Conservation (phyloP, 495 filamentous ascomycete species). For the Amorphotheca resinae region DNA sequence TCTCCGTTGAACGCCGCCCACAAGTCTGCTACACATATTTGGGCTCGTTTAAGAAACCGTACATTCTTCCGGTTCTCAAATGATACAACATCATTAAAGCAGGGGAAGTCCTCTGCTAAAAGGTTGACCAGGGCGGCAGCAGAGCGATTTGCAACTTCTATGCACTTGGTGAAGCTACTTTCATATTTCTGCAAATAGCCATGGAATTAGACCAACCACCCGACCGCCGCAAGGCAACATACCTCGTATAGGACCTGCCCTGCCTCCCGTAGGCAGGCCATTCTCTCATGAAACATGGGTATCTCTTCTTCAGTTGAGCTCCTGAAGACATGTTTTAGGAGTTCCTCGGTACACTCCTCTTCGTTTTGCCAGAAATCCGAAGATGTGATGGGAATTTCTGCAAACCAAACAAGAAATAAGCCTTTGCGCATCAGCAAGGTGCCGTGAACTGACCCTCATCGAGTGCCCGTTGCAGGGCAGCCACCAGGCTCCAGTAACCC, state of each 20-base stretch:
- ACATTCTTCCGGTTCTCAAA: slow-evolving; percentile 59
- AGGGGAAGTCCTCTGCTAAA: slow-evolving; percentile 64
- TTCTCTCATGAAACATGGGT: slow-evolving; percentile 66
- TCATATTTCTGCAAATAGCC: slow-evolving; percentile 54
- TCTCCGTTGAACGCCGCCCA: slow-evolving; percentile 89
- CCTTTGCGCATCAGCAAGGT: slow-evolving; percentile 1
- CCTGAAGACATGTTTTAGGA: slow-evolving; percentile 68
- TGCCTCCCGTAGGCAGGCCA: slow-evolving; percentile 73
- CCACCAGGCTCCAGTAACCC: slow-evolving; percentile 91
- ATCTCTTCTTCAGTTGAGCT: slow-evolving; percentile 80
- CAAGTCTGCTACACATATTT: slow-evolving; percentile 89
- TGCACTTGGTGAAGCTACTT: slow-evolving; percentile 59
- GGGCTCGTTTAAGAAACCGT: slow-evolving; percentile 81
- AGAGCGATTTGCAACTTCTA: slow-evolving; percentile 64
- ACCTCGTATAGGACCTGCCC: slow-evolving; percentile 76
- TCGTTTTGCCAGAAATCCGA: slow-evolving; percentile 79
- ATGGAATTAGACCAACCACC: slow-evolving; percentile 1
- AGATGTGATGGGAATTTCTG: slow-evolving; percentile 80
- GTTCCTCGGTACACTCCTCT: slow-evolving; percentile 60
- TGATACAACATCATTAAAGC: slow-evolving; percentile 67
- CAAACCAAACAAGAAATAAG: slow-evolving; percentile 13
- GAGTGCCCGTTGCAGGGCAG: slow-evolving; percentile 69
- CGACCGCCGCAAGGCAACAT: slow-evolving; percentile 20
- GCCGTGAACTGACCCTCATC: slow-evolving; percentile 53
- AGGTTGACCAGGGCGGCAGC: slow-evolving; percentile 76